Evolutionary conservation across 148 eudicot genomes (phyloP).

Genomic region (Heliamphora exappendiculata): DNA sequence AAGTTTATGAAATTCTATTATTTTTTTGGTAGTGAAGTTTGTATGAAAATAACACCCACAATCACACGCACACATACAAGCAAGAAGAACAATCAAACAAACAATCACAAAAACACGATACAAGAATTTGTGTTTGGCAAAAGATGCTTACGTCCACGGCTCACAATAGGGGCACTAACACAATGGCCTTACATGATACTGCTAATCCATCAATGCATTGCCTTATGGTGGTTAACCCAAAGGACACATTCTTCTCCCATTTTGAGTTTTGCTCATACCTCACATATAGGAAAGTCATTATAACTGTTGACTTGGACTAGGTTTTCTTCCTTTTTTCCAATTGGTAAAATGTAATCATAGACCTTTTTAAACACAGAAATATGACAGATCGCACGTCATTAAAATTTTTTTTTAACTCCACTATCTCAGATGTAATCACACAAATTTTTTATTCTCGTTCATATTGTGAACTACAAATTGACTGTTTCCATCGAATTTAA

Average conservation of each 20-base stretch:
- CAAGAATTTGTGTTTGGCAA: no score
- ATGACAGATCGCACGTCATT: not conserved
- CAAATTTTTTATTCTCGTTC: not conserved
- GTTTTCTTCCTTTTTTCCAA: not conserved
- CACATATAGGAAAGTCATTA: not conserved
- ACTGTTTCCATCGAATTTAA: not conserved
- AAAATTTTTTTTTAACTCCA: no score
- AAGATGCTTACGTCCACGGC: no score
- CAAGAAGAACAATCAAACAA: no score
- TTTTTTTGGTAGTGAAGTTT: no score
- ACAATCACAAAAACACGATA: no score
- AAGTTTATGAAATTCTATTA: no score
- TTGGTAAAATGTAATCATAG: not conserved
- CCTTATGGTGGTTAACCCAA: not conserved
- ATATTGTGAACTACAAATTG: not conserved
- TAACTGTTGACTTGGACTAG: not conserved
- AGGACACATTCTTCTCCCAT: not conserved
- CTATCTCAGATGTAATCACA: no score
- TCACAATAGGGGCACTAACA: no score
- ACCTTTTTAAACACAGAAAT: not conserved
- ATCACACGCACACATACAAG: no score
- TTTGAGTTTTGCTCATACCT: not conserved
- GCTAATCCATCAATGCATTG: not conserved
- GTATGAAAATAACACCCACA: no score
- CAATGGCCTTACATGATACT: no score